Percentiles rank a stretch among this genome's conserved stretches.
phyloP scores from a whole-genome alignment of 1,284 basidiomycete genomes.

The Schizopora paradoxa region DNA sequence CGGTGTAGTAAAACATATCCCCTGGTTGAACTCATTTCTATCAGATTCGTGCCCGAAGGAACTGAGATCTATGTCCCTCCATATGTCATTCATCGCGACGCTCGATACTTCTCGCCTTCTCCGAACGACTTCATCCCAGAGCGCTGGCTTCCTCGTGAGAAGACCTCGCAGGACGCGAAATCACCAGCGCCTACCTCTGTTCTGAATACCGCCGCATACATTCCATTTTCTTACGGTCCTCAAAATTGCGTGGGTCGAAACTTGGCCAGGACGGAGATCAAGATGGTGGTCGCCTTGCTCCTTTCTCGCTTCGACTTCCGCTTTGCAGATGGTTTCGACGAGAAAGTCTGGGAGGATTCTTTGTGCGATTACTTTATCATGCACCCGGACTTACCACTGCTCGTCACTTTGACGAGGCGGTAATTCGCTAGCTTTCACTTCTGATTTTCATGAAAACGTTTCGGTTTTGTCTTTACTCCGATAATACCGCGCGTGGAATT shows the following conservation, averaged over 20 bases:
- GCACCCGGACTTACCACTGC: too few relatives aligned
- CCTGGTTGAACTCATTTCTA: not conserved
- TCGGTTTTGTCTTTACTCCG: too few relatives aligned
- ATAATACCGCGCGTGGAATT: too few relatives aligned
- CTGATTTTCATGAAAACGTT: too few relatives aligned
- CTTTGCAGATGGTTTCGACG: conserved; percentile 26
- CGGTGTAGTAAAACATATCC: not conserved
- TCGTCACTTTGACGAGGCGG: too few relatives aligned
- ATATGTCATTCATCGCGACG: conserved; percentile 41
- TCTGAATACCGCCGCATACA: conserved; percentile 34
- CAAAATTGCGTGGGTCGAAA: conserved; percentile 31
- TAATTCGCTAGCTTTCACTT: too few relatives aligned
- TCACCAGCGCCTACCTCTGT: not conserved
- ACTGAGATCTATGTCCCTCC: conserved; percentile 42
- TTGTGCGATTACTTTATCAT: conserved; percentile 29
- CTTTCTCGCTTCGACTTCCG: conserved; percentile 29
- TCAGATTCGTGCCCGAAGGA: conserved; percentile 44
- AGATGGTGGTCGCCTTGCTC: conserved; percentile 24
- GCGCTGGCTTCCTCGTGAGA: conserved; percentile 31
- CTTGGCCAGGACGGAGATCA: conserved; percentile 30
- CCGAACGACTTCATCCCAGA: conserved; percentile 40
- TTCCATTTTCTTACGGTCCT: conserved; percentile 32
- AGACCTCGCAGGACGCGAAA: conserved; percentile 1
- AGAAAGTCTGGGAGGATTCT: conserved; percentile 24
- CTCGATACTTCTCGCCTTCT: conserved; percentile 34